Percentiles rank a stretch among this genome's conserved stretches.
These are phyloP conservation scores for Aureobasidium namibiae DNA, from an alignment of 2,329 filamentous ascomycete genomes.

Conservation along the genomic window DNA sequence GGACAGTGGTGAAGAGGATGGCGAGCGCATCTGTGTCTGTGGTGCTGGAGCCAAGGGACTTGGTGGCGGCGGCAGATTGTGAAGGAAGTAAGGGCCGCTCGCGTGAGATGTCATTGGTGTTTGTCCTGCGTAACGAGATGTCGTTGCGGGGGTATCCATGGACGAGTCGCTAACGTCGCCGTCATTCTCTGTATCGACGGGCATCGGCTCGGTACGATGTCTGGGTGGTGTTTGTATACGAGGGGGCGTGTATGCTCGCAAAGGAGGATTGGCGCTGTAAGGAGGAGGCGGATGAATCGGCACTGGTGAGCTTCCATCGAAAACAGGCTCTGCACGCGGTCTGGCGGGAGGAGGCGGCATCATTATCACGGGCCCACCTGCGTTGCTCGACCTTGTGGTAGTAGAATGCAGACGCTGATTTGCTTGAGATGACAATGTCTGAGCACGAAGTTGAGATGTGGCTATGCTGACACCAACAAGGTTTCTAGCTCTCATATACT, in stretches of 20 bases:
- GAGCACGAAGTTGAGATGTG: neutral
- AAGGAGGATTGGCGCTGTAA: neutral
- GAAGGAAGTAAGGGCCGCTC: neutral
- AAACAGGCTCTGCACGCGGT: neutral
- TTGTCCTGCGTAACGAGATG: neutral
- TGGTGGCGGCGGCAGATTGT: neutral
- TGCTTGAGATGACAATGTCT: neutral
- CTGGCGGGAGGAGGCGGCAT: neutral
- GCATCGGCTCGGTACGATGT: neutral
- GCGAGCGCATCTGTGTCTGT: neutral
- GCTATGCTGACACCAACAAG: neutral
- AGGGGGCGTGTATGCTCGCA: neutral
- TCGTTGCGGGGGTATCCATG: neutral
- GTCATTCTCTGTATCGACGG: neutral
- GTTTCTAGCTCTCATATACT: neutral
- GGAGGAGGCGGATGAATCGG: slow-evolving; percentile 4
- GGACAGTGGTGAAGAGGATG: neutral
- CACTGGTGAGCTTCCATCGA: neutral
- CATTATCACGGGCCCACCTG: neutral
- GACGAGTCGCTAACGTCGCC: slow-evolving; percentile 7
- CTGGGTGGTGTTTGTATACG: neutral
- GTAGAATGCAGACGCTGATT: neutral
- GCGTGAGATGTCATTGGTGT: neutral
- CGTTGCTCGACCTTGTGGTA: neutral
- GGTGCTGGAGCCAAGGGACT: neutral